A percentile compares a stretch with the other conserved stretches of the same genome.
These are phyloP conservation scores for Sporothrix luriei DNA, from an alignment of 2,329 filamentous ascomycete species.

Conservation along the genomic window DNA sequence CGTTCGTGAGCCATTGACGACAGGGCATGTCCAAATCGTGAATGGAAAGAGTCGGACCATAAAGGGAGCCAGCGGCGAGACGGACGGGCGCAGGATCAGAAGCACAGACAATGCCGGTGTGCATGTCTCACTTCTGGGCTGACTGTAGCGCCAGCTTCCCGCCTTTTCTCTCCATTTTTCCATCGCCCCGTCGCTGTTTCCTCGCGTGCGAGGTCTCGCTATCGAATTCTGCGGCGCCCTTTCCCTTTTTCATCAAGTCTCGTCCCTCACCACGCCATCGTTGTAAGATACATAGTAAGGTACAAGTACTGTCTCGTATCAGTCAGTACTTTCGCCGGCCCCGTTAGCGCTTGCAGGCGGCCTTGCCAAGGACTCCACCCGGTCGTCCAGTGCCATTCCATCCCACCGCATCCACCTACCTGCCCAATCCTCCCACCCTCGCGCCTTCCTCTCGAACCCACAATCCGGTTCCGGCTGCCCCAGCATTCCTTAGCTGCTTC, in stretches of 20 bases:
- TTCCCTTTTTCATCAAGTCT: not conserved
- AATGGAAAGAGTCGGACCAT: not conserved
- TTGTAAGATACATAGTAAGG: too few species aligned
- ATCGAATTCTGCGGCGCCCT: not conserved
- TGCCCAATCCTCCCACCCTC: not conserved
- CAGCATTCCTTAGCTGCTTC: constrained; percentile 4
- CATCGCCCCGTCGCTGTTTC: constrained; percentile 1
- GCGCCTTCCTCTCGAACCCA: not conserved
- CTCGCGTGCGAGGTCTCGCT: not conserved
- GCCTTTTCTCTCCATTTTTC: constrained; percentile 1
- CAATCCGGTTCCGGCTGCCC: constrained; percentile 1
- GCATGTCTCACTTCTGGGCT: constrained; percentile 2
- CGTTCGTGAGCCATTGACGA: not conserved
- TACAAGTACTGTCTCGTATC: constrained; percentile 4
- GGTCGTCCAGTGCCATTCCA: not conserved
- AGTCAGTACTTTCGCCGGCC: not conserved
- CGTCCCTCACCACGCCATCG: not conserved
- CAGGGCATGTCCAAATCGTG: not conserved
- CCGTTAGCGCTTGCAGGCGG: constrained; percentile 9
- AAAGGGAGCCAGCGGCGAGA: not conserved
- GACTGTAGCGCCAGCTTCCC: constrained; percentile 7
- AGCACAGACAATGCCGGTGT: constrained; percentile 5
- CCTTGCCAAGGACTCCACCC: not conserved
- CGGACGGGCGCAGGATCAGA: not conserved
- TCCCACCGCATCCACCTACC: not conserved